Evolutionary conservation across 1,284 basidiomycete genomes (phyloP).

Genomic region (Boletus calvinii): DNA sequence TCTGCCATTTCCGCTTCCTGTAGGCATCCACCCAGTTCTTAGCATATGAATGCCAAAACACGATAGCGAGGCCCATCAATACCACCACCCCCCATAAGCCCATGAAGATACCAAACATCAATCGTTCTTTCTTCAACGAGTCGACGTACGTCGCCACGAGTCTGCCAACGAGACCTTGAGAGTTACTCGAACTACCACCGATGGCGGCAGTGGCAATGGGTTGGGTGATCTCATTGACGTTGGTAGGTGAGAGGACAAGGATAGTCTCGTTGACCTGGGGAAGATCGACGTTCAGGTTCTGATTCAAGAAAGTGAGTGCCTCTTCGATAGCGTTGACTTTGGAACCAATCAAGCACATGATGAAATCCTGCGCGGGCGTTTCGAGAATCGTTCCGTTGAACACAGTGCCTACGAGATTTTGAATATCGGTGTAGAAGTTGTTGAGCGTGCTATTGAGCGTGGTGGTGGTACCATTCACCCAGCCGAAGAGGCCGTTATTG

Average conservation of each 20-base stretch:
- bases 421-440: constrained; percentile 72
- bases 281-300: constrained; percentile 81
- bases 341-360: constrained; percentile 84
- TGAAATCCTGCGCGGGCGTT: constrained; percentile 80
- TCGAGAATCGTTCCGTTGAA: constrained; percentile 85
- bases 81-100: constrained; percentile 78
- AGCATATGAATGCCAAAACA: constrained; percentile 68
- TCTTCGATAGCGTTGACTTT: constrained; percentile 87
- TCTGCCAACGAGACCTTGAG: constrained; percentile 68
- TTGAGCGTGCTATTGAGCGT: constrained; percentile 82
- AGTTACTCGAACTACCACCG: constrained; percentile 54
- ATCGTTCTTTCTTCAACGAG: constrained; percentile 74
- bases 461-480: constrained; percentile 91
- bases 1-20: constrained; percentile 49
- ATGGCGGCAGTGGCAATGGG: constrained; percentile 82
- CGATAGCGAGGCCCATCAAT: constrained; percentile 63
- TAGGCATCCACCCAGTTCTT: constrained; percentile 45
- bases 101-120: constrained; percentile 83
- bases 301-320: constrained; percentile 88
- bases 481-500: constrained; percentile 87
- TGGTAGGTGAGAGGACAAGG: constrained; percentile 69
- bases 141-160: constrained; percentile 73
- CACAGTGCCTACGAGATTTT: constrained; percentile 64
- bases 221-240: constrained; percentile 71
- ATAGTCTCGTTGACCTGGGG: constrained; percentile 71